These are phyloP conservation scores for Lasiosphaeria ovina DNA, from an alignment of 495 filamentous ascomycete genomes.

Conservation along the genomic window DNA sequence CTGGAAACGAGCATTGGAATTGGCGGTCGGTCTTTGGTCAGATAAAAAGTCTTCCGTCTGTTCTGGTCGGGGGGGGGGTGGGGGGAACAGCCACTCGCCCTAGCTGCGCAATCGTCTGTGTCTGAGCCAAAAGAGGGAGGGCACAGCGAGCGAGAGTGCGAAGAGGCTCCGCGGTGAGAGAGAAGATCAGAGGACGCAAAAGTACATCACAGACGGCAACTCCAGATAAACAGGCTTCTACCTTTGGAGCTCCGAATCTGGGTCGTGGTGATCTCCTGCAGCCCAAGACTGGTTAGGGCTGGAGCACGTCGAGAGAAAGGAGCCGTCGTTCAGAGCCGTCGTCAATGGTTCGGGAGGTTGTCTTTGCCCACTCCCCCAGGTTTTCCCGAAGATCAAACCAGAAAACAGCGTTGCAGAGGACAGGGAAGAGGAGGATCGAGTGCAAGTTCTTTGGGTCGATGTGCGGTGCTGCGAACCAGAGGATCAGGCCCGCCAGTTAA, in stretches of 20 bases:
- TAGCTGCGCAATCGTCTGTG: slow-evolving; percentile 18
- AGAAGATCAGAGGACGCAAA: slow-evolving; percentile 20
- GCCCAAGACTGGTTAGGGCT: slow-evolving; percentile 19
- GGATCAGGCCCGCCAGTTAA: slow-evolving; percentile 29
- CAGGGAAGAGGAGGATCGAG: slow-evolving; percentile 17
- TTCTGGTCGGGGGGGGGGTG: slow-evolving; percentile 12
- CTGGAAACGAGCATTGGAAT: slow-evolving; percentile 62
- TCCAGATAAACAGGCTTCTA: slow-evolving; percentile 24
- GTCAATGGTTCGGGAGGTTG: slow-evolving; percentile 1
- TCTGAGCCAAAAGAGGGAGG: neutral
- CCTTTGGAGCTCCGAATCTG: slow-evolving; percentile 20
- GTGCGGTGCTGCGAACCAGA: slow-evolving; percentile 27
- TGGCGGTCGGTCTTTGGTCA: slow-evolving; percentile 22
- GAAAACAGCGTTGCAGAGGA: slow-evolving; percentile 11
- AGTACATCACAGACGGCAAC: slow-evolving; percentile 21
- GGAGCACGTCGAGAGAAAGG: slow-evolving; percentile 12
- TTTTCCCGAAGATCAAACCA: slow-evolving; percentile 33
- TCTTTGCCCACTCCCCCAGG: slow-evolving; percentile 17
- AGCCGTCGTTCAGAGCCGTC: slow-evolving; percentile 14
- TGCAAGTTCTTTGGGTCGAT: slow-evolving; percentile 18
- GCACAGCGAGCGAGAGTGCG: slow-evolving; percentile 18
- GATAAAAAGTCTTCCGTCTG: slow-evolving; percentile 9
- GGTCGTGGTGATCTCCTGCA: slow-evolving; percentile 25
- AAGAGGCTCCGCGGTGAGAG: slow-evolving; percentile 14
- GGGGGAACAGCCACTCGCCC: slow-evolving; percentile 14